A percentile compares a stretch with the other conserved stretches of the same genome.
Conservation (phyloP, 2,329 filamentous ascomycete genomes). For the Fusarium mexicanum region DNA sequence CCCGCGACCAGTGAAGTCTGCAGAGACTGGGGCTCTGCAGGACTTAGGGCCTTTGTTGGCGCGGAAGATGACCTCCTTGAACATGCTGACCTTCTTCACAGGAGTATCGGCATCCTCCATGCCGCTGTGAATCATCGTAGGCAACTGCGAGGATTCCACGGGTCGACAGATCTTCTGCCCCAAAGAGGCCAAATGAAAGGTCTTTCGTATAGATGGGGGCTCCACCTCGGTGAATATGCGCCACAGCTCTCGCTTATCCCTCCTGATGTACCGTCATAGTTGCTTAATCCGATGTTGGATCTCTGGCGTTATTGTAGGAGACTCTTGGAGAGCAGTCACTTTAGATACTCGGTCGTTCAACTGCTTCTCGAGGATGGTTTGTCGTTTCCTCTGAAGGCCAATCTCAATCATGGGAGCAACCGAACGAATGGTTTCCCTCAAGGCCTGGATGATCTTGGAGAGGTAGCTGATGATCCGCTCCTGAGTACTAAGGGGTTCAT, state of each 20-base stretch:
- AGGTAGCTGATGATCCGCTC: not conserved
- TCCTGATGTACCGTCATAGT: not conserved
- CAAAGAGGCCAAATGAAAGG: not conserved
- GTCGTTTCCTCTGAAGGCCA: not conserved
- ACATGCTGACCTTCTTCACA: rapidly evolving
- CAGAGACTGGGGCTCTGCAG: not conserved
- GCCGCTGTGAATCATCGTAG: not conserved
- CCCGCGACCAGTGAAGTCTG: not conserved
- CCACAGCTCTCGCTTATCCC: not conserved
- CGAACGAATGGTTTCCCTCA: not conserved
- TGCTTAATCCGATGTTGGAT: not conserved
- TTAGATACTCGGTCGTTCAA: not conserved
- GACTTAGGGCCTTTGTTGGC: not conserved
- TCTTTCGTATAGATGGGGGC: not conserved
- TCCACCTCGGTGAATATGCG: not conserved
- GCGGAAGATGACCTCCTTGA: not conserved
- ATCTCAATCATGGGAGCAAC: not conserved
- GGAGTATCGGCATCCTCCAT: not conserved
- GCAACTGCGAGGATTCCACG: not conserved
- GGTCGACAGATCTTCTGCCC: not conserved
- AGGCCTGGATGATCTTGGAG: not conserved
- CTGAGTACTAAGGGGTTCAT: rapidly evolving
- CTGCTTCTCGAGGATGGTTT: not conserved
- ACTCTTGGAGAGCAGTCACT: not conserved
- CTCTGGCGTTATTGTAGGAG: not conserved